A percentile compares a stretch with the other conserved stretches of the same genome.
phyloP scores from a whole-genome alignment of 2,329 filamentous ascomycete species.

The Aspergillus chevalieri region DNA sequence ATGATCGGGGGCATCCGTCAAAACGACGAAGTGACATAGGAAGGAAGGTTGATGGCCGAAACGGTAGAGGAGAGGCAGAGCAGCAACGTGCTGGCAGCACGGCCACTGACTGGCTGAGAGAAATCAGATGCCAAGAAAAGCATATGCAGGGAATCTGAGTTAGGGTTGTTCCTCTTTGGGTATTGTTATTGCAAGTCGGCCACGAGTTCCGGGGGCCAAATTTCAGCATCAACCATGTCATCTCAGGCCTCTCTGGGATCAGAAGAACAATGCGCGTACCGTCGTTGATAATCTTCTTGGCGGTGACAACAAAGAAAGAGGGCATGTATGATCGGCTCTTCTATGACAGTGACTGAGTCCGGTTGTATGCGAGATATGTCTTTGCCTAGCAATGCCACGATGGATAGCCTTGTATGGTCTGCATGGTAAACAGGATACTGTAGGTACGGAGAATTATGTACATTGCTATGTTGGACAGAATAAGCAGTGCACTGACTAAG shows the following conservation, averaged over 20 bases:
- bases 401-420: background rate
- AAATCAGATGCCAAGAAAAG: background rate
- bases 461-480: too few relatives aligned
- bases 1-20: background rate
- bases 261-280: too few relatives aligned
- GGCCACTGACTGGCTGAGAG: background rate
- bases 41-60: background rate
- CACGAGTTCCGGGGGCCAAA: background rate
- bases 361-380: background rate
- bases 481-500: background rate
- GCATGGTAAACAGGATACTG: background rate
- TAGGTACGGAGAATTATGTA: background rate
- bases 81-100: background rate
- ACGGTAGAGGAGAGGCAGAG: background rate
- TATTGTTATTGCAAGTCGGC: background rate
- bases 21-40: background rate
- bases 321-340: background rate
- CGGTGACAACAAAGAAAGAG: background rate
- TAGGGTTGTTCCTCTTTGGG: background rate
- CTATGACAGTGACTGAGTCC: background rate
- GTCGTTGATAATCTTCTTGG: background rate
- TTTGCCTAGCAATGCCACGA: background rate
- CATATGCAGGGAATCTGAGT: background rate
- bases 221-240: background rate
- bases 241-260: background rate